Percentiles rank a stretch among this genome's conserved stretches.
Evolutionary conservation across 805 yeast species (phyloP).

Genomic region (Metschnikowia henanensis): DNA sequence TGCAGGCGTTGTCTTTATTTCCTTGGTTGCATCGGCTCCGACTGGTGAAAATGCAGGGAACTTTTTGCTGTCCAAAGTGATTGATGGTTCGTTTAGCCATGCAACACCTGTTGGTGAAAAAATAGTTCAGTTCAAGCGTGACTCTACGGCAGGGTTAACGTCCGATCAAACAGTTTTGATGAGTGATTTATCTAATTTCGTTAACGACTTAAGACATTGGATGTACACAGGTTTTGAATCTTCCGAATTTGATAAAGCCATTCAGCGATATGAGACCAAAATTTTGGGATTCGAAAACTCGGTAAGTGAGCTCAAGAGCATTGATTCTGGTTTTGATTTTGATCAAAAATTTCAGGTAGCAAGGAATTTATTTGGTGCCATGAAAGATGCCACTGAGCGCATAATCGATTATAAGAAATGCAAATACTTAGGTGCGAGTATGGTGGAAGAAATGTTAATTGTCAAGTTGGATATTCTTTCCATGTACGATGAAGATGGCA

Average conservation of each 20-base stretch:
- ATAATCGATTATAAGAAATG: background rate
- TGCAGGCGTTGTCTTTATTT: too few relatives aligned
- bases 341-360: background rate
- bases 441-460: background rate
- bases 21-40: too few relatives aligned
- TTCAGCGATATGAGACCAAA: background rate
- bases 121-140: background rate
- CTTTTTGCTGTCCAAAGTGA: too few relatives aligned
- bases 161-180: background rate
- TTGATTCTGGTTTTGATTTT: too few relatives aligned
- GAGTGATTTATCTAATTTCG: background rate
- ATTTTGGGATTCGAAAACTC: background rate
- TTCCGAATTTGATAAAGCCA: background rate
- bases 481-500: background rate
- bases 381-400: background rate
- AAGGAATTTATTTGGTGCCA: background rate
- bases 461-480: background rate
- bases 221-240: background rate
- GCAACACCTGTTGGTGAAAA: background rate
- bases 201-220: background rate
- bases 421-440: background rate
- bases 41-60: too few relatives aligned
- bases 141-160: background rate
- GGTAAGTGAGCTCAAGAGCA: too few relatives aligned
- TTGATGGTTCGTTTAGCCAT: too few relatives aligned